phyloP scores from a whole-genome alignment of 2,329 filamentous ascomycete genomes.

The Pleoardoris graminearum region DNA sequence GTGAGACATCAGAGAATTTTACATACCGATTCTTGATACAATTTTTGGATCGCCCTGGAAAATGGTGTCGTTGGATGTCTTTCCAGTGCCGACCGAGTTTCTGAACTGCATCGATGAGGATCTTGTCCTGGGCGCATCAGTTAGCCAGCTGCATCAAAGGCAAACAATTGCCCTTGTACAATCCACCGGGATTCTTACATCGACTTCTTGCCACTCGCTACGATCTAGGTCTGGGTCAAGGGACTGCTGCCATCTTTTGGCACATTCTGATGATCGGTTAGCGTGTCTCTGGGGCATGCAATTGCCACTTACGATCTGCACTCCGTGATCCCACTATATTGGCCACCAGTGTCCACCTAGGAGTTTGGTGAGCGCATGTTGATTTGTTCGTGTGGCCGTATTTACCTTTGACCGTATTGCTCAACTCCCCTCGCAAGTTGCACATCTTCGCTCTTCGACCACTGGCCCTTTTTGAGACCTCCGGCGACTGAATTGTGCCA shows the following conservation, averaged over 20 bases:
- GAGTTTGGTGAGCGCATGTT: not conserved
- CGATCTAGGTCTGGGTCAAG: conserved; percentile 49
- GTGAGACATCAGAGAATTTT: not conserved
- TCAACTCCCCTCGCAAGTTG: conserved; percentile 41
- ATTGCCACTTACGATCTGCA: conserved; percentile 44
- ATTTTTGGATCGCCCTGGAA: conserved; percentile 45
- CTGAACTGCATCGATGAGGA: conserved; percentile 39
- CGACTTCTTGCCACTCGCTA: conserved; percentile 44
- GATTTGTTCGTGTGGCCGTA: not conserved
- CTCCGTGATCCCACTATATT: conserved; percentile 44
- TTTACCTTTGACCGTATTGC: conserved; percentile 43
- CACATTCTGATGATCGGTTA: conserved; percentile 46
- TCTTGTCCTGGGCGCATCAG: conserved; percentile 24
- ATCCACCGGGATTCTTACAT: conserved; percentile 27
- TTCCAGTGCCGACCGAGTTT: conserved; percentile 45
- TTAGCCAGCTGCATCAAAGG: conserved; percentile 4
- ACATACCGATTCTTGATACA: conserved; percentile 46
- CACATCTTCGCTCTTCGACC: conserved; percentile 44
- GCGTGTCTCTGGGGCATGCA: not conserved
- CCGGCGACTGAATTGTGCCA: conserved; percentile 48
- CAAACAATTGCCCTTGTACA: conserved; percentile 1
- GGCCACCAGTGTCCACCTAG: conserved; percentile 50
- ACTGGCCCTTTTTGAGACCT: conserved; percentile 48
- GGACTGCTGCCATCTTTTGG: conserved; percentile 53
- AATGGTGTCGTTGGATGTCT: conserved; percentile 40